phyloP scores from a whole-genome alignment of 306 rosid species.

The Geum urbanum region DNA sequence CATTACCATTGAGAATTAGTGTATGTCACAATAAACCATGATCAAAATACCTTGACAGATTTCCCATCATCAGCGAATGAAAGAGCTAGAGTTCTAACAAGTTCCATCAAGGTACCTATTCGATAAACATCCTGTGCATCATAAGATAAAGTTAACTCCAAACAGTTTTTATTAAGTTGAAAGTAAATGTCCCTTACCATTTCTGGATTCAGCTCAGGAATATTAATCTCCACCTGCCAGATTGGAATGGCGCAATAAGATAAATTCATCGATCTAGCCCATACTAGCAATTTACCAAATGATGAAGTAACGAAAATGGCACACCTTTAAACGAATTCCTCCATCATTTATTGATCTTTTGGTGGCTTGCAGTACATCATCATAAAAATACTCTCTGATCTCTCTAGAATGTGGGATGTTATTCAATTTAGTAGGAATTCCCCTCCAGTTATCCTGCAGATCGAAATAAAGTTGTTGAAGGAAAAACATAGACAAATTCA shows the following conservation, averaged over 20 bases:
- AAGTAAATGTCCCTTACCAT: slow-evolving; percentile 50
- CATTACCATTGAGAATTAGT: background rate
- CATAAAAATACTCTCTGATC: slow-evolving; percentile 79
- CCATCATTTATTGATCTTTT: slow-evolving; percentile 66
- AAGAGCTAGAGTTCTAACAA: slow-evolving; percentile 78
- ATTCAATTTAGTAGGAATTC: slow-evolving; percentile 87
- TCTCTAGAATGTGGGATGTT: slow-evolving; percentile 95
- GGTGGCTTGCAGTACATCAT: slow-evolving; percentile 79
- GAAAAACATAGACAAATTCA: slow-evolving; percentile 20
- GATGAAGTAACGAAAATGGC: background rate
- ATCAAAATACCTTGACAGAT: slow-evolving; percentile 63
- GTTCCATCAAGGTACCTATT: slow-evolving; percentile 92
- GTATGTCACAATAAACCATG: slow-evolving; percentile 23
- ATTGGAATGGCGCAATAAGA: slow-evolving; percentile 30
- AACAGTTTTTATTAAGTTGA: slow-evolving; percentile 6
- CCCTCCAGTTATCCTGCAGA: slow-evolving; percentile 88
- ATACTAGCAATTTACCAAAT: background rate
- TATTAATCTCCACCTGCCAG: slow-evolving; percentile 84
- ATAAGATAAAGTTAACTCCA: slow-evolving; percentile 39
- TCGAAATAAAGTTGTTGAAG: slow-evolving; percentile 42
- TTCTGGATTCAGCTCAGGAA: slow-evolving; percentile 94
- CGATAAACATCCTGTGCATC: slow-evolving; percentile 88
- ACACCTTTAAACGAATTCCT: slow-evolving; percentile 69
- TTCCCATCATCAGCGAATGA: slow-evolving; percentile 94
- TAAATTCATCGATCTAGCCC: slow-evolving; percentile 23